Evolutionary conservation across 352 stramenopile genomes (phyloP).

Genomic region (Phytopythium sindhum): DNA sequence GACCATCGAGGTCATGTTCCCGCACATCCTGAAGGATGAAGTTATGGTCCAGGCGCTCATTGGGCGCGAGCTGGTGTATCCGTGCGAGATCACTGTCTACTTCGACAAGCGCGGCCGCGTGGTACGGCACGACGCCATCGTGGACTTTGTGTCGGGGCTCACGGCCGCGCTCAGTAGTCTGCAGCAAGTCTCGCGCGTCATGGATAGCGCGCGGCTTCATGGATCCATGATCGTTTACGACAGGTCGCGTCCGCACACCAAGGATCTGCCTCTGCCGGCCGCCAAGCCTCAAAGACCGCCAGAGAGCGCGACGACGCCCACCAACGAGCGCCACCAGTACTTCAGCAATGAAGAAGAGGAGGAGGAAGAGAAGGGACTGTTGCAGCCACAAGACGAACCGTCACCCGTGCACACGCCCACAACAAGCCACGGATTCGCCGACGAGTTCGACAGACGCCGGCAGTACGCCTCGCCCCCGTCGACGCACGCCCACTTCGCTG

Average conservation of each 20-base stretch:
- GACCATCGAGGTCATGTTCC: conserved; percentile 31
- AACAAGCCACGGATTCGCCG: background rate
- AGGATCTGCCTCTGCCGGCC: background rate
- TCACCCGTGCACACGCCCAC: conserved; percentile 3
- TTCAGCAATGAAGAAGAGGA: background rate
- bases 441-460: background rate
- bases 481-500: background rate
- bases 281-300: background rate
- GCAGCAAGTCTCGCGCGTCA: conserved; percentile 11
- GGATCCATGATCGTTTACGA: conserved; percentile 13
- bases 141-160: conserved; percentile 25
- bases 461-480: conserved; percentile 1
- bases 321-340: background rate
- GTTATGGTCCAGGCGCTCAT: conserved; percentile 31
- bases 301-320: background rate
- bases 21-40: conserved; percentile 31
- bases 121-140: conserved; percentile 15
- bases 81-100: conserved; percentile 22
- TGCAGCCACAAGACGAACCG: background rate
- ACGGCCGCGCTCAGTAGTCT: conserved; percentile 15
- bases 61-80: conserved; percentile 22
- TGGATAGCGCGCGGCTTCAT: conserved; percentile 15
- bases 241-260: background rate
- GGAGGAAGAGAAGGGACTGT: background rate
- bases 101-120: conserved; percentile 23